Evolutionary conservation across 2,329 filamentous ascomycete species (phyloP).

Genomic region (Lasiodiplodia citricola): DNA sequence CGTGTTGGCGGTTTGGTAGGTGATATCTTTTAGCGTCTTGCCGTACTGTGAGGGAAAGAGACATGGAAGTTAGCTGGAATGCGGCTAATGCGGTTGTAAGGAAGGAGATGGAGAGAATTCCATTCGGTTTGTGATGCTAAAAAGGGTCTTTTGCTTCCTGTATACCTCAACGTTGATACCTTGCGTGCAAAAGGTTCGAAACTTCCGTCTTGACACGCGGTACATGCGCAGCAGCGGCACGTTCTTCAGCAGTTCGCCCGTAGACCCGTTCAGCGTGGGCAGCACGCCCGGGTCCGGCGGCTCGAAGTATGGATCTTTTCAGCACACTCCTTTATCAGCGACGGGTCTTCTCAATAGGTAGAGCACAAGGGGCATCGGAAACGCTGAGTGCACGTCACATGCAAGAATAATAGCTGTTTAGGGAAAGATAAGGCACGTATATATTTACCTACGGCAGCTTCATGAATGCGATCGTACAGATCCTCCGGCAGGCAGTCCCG

Average conservation of each 20-base stretch:
- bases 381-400: too few species aligned
- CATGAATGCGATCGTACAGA: slow-evolving; percentile 24
- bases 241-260: slow-evolving; percentile 27
- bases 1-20: slow-evolving; percentile 37
- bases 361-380: too few species aligned
- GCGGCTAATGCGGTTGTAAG: too few species aligned
- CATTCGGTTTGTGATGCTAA: too few species aligned
- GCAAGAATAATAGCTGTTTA: too few species aligned
- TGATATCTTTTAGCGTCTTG: slow-evolving; percentile 45
- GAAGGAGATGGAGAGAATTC: too few species aligned
- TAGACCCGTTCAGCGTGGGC: slow-evolving; percentile 31
- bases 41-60: slow-evolving; percentile 34
- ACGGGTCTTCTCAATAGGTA: too few species aligned
- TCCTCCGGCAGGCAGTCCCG: slow-evolving; percentile 27
- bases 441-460: slow-evolving; percentile 11
- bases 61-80: too few species aligned
- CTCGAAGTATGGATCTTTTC: slow-evolving; percentile 24
- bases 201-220: slow-evolving; percentile 10
- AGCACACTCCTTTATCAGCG: too few species aligned
- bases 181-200: slow-evolving; percentile 1
- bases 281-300: slow-evolving; percentile 21
- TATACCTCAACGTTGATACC: background rate
- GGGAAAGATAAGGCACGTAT: too few species aligned
- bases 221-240: slow-evolving; percentile 23
- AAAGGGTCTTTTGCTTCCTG: too few species aligned